Evolutionary conservation across 805 yeast species (phyloP), one percentile per base, ranked within the genome.

Genomic region (Yamadazyma sp.): DNA sequence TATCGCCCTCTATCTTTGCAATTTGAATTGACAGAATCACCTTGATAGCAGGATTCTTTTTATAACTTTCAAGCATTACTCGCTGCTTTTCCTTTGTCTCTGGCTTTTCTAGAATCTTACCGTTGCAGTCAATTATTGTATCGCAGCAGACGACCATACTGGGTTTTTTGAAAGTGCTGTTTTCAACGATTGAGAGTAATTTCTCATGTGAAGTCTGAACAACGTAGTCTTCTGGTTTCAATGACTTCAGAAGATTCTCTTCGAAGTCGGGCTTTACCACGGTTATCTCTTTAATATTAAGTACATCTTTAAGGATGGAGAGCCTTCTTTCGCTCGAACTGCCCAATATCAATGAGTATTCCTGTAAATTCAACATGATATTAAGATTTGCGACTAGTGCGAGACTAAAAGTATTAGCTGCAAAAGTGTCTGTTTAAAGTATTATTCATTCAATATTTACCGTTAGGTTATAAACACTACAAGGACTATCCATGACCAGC

Each of bases 321-420:
- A 66, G 60, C 40, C 99, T 65, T 42, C 96, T 70, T 2, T 95
- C 91, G 0, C 97, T 90, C 1, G 84, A 74, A 2, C 96, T 87
- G 0, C 95, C 96, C 13, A 46, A 25, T 8, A 46, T 14, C 11
- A 46, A 17, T 3, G 37, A 14, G 18, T 42, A 40, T 6, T 28
- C 13, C 3, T 18, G 6, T 11, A 32, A 15, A 27, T 32, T 18
- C 11, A 38, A 34, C 14, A n/a, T n/a, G n/a, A n/a, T n/a, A n/a
- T n/a, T n/a, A n/a, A n/a, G n/a, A n/a, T n/a, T n/a, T n/a, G n/a
- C n/a, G n/a, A n/a, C n/a, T n/a, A n/a, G n/a, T n/a, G n/a, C n/a
- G n/a, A n/a, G n/a, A n/a, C n/a, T n/a, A n/a, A n/a, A n/a, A n/a
- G n/a, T n/a, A n/a, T n/a, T n/a, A n/a, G n/a, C n/a, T n/a, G n/a